Evolutionary conservation across 257 asterid species (phyloP), one percentile per base, ranked within the genome.

Genomic region (Coffea eugenioides): DNA sequence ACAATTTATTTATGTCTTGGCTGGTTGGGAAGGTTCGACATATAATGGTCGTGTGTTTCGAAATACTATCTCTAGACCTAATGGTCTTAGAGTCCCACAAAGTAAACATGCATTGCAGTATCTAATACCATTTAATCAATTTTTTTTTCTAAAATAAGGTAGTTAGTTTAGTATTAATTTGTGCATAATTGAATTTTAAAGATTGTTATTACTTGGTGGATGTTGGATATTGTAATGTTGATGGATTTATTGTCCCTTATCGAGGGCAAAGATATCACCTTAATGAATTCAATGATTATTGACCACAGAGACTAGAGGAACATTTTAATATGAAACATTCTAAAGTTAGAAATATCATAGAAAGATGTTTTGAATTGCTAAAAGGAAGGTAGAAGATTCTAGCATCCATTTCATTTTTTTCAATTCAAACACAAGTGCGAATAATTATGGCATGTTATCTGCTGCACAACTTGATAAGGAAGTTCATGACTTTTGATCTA

Each of bases 121-220:
- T 73, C 39, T 18, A 8, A 21, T n/a, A 14, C 12, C 12, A 23
- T 61, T 8, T 1, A 23, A 3, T 23, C 13, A 6, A 23, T 21
- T 5, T 21, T 8, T 61, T 6, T 23, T 31, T 31, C 1, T 9
- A 4, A 48, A 48, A 48, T 48, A 7, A 23, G 15, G 1, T 59
- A 61, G 13, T 13, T 23, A 8, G 41, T 10, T 48, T 43, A 23
- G 5, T 48, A 1, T 23, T 8, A 21, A 49, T 23, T 20, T 23
- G 8, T 12, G 25, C 20, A 2, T 34, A 23, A 61, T 61, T 61
- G 12, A 21, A 21, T 21, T 21, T 54, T 74, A 51, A 74, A 74
- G 69, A 36, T 74, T 21, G 43, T 46, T 73, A 73, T 73, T 73
- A 73, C 6, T 73, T 73, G 77, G 77, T 73, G 5, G 64, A 49